Percentiles rank a stretch among this genome's conserved stretches.
Conservation (phyloP, 2,329 filamentous ascomycete genomes). For the Penicillium palitans region DNA sequence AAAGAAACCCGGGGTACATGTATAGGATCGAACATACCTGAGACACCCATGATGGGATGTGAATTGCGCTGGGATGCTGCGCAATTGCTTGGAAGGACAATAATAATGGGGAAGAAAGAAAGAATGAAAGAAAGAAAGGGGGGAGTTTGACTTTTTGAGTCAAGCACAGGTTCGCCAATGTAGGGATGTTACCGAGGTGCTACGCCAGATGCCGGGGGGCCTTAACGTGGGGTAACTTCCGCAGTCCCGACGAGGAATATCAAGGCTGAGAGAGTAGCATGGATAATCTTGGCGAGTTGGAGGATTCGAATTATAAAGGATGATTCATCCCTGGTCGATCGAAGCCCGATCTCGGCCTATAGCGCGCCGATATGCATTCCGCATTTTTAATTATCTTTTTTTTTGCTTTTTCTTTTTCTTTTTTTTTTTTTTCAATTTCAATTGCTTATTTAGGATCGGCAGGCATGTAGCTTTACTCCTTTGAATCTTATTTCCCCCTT, state of each 20-base stretch:
- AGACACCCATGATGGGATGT: slow-evolving; percentile 13
- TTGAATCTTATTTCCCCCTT: not conserved
- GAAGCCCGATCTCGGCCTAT: not conserved
- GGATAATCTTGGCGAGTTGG: not conserved
- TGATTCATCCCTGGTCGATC: not conserved
- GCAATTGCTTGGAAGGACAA: not conserved
- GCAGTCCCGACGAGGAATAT: not conserved
- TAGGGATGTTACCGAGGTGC: not conserved
- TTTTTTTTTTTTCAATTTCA: not conserved
- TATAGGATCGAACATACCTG: slow-evolving; percentile 12
- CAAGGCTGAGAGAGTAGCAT: not conserved
- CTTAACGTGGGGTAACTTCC: not conserved
- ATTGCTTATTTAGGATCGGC: not conserved
- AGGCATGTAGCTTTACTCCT: no score
- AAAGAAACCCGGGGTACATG: not conserved
- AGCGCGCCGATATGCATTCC: not conserved
- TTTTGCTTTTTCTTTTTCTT: not conserved
- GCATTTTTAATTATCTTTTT: not conserved
- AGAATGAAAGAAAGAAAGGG: not conserved
- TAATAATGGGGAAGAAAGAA: not conserved
- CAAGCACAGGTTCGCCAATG: not conserved
- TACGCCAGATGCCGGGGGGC: not conserved
- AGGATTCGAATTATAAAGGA: not conserved
- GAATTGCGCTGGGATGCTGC: not conserved
- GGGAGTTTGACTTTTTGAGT: not conserved